Evolutionary conservation across 345 rosid genomes (phyloP), one percentile per base, ranked within the genome.

Genomic region (Durio zibethinus): DNA sequence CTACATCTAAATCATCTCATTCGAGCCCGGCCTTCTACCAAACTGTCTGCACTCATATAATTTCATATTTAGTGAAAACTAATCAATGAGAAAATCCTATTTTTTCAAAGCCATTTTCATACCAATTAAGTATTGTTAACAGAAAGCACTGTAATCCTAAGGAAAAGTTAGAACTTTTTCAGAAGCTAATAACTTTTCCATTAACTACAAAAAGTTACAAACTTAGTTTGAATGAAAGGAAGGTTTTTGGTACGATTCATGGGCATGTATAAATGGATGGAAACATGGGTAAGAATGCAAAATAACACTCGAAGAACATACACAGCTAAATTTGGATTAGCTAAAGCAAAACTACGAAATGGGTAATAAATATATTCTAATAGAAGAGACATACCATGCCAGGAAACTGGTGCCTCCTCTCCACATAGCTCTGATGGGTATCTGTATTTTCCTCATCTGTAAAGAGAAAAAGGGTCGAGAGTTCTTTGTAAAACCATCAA

Each of bases 371-470:
- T 21, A n/a, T 23, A 77, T 54, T 42, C 31, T 47, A 50, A 47
- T 42, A 35, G 27, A 16, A 67, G 21, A 65, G n/a, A 50, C 27
- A 45, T 78, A 93, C 99, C 87, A 88, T 88, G 85, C 88, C 97
- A 33, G 36, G 36, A 33, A 33, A 33, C 4, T 33, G 36, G 36
- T 33, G 36, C 36, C 4, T 33, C 4, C 1, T 33, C 36, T 96
- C 97, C 61, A 83, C 93, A 82, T 83, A 91, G 85, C 76, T 90
- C 82, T 91, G 85, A 45, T 79, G 75, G 61, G 85, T 54, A 66
- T 87, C 88, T 66, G 85, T 62, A 50, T 78, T 76, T 79, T 82
- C 89, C 78, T 82, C 92, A 61, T 83, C 94, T 85, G 82, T 16
- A 63, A 25, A 59, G 50, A 7, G 7, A 75, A 75, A 21, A 12